A percentile compares a stretch with the other conserved stretches of the same genome.
phyloP scores from a whole-genome alignment of 1,139 yeast species.

The Hansenula anomala region DNA sequence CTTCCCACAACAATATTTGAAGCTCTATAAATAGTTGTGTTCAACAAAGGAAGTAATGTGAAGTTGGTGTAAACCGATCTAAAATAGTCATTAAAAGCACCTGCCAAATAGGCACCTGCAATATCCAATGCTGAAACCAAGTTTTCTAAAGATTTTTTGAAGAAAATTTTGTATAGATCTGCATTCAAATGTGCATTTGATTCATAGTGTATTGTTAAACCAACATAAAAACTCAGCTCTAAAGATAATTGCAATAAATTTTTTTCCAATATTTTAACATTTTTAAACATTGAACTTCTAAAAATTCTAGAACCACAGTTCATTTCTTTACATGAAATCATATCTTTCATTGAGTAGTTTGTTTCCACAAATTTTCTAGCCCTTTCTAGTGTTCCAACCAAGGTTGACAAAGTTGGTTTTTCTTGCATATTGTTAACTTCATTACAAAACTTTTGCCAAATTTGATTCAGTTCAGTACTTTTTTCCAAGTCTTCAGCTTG shows the following conservation, averaged over 20 bases:
- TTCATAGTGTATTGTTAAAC: conserved; percentile 10
- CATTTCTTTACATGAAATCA: conserved; percentile 1
- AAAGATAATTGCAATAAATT: conserved; percentile 9
- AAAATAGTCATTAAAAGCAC: conserved; percentile 7
- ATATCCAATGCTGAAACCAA: conserved; percentile 7
- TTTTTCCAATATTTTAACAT: conserved; percentile 6
- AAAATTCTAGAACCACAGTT: conserved; percentile 6
- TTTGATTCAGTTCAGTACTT: conserved; percentile 2
- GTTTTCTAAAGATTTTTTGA: not conserved
- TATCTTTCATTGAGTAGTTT: conserved; percentile 4
- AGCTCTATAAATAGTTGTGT: conserved; percentile 4
- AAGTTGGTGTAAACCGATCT: conserved; percentile 6
- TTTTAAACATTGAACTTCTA: conserved; percentile 5
- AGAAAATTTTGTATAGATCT: conserved; percentile 6
- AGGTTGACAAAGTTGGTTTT: conserved; percentile 6
- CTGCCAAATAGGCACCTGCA: conserved; percentile 8
- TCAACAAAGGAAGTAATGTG: conserved; percentile 11
- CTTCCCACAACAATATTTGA: conserved; percentile 2
- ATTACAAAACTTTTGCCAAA: conserved; percentile 6
- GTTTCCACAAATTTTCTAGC: conserved; percentile 8
- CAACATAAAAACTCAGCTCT: conserved; percentile 8
- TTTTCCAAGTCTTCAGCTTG: conserved; percentile 9
- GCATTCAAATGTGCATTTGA: conserved; percentile 9
- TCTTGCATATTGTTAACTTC: conserved; percentile 8
- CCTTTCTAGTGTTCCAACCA: conserved; percentile 5